phyloP scores from a whole-genome alignment of 2,329 filamentous ascomycete species.

The Exophiala dermatitidis region DNA sequence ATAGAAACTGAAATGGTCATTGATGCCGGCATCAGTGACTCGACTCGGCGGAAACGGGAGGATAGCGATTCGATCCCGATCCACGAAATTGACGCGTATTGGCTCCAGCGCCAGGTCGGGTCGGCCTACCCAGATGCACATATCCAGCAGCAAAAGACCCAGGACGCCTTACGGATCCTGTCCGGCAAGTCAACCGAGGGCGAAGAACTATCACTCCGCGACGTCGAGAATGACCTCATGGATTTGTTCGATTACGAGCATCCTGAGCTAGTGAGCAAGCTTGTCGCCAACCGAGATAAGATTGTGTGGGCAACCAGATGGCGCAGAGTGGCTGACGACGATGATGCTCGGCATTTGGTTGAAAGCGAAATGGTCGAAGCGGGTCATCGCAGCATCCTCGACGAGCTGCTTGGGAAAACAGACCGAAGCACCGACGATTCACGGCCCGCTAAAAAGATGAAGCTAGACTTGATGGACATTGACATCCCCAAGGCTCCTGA shows the following conservation, averaged over 20 bases:
- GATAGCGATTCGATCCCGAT: slow-evolving; percentile 58
- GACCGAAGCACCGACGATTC: slow-evolving; percentile 48
- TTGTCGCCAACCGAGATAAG: slow-evolving; percentile 87
- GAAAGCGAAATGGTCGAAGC: slow-evolving; percentile 89
- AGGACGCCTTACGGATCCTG: slow-evolving; percentile 73
- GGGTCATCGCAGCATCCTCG: slow-evolving; percentile 76
- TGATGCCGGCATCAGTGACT: slow-evolving; percentile 53
- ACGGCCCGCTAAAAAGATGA: slow-evolving; percentile 72
- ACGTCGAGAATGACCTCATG: slow-evolving; percentile 98
- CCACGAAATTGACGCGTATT: slow-evolving; percentile 93
- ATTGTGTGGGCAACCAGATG: slow-evolving; percentile 91
- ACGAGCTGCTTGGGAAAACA: slow-evolving; percentile 72
- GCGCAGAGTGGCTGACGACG: slow-evolving; percentile 71
- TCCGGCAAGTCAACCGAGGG: slow-evolving; percentile 66
- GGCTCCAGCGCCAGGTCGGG: slow-evolving; percentile 90
- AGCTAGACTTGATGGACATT: slow-evolving; percentile 77
- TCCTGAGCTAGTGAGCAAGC: slow-evolving; percentile 81
- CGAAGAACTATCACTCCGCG: slow-evolving; percentile 75
- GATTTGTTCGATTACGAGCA: slow-evolving; percentile 97
- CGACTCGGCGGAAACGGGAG: slow-evolving; percentile 44
- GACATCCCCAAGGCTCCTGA: slow-evolving; percentile 61
- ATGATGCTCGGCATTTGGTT: slow-evolving; percentile 62
- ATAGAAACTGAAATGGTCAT: slow-evolving; percentile 64
- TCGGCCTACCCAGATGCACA: slow-evolving; percentile 84
- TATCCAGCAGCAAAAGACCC: slow-evolving; percentile 86